These are phyloP conservation scores for Globisporangium iwayamae DNA, from an alignment of 352 stramenopile species.

Conservation along the genomic window DNA sequence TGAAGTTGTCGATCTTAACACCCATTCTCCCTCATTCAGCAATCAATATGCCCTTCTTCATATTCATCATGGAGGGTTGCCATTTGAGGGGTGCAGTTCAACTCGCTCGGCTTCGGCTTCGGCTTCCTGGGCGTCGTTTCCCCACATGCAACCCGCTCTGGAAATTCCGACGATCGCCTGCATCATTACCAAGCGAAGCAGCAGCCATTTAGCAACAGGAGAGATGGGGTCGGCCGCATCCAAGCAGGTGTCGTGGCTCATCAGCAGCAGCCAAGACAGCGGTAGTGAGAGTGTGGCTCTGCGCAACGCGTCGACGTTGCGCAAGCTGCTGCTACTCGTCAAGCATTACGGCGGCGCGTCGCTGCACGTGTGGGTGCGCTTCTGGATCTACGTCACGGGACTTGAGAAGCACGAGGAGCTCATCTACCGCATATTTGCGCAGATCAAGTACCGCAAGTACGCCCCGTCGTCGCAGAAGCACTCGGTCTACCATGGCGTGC, in stretches of 20 bases:
- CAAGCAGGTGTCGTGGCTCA: conserved; percentile 3
- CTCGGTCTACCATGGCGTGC: conserved; percentile 43
- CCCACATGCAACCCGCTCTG: neutral
- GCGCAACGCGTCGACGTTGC: neutral
- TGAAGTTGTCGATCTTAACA: conserved; percentile 19
- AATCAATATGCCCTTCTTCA: neutral
- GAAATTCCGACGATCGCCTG: neutral
- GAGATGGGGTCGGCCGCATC: conserved; percentile 12
- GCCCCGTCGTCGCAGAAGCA: conserved; percentile 22
- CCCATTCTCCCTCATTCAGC: neutral
- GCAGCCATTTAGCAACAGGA: neutral
- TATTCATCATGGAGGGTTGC: neutral
- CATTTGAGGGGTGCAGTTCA: neutral
- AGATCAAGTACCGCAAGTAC: conserved; percentile 53
- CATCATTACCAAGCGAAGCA: neutral
- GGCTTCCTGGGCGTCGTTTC: neutral
- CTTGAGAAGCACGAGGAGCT: conserved; percentile 62
- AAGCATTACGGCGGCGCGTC: conserved; percentile 26
- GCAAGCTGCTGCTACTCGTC: conserved; percentile 19
- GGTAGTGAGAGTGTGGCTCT: neutral
- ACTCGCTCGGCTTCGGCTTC: neutral
- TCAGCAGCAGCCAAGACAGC: neutral
- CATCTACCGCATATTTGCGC: conserved; percentile 34
- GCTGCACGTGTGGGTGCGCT: conserved; percentile 57
- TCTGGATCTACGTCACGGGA: conserved; percentile 77